These are phyloP conservation scores for Alisma plantagoaquatica DNA, from an alignment of 106 monocot genomes.

Conservation along the genomic window DNA sequence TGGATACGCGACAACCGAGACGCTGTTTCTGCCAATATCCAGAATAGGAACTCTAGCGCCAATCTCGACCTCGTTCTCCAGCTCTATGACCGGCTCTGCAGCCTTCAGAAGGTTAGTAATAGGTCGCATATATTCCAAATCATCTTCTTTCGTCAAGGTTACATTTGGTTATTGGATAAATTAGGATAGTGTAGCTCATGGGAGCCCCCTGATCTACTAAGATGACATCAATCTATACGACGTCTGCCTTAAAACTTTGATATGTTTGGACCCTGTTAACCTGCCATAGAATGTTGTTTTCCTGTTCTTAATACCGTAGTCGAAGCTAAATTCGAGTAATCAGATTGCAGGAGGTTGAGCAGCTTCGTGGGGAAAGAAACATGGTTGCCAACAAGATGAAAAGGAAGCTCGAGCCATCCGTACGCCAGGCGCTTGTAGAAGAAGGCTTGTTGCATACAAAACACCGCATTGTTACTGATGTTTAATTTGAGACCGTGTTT, in stretches of 20 bases:
- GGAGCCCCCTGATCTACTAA: no score
- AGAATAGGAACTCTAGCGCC: conserved; percentile 64
- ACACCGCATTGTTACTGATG: not conserved
- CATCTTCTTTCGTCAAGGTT: no score
- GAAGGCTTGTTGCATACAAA: conserved; percentile 82
- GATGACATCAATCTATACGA: no score
- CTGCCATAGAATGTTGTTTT: not conserved
- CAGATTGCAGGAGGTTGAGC: conserved; percentile 99
- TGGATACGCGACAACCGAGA: conserved; percentile 95
- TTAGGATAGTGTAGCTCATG: no score
- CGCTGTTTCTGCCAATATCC: conserved; percentile 57
- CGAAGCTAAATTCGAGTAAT: conserved; percentile 61
- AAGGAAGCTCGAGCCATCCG: conserved; percentile 66
- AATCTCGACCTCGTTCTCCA: conserved; percentile 76
- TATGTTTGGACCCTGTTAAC: no score
- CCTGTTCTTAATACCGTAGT: not conserved
- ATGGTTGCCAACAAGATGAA: conserved; percentile 91
- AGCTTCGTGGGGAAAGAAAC: conserved; percentile 87
- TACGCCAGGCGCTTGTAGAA: conserved; percentile 81
- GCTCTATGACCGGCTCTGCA: conserved; percentile 65
- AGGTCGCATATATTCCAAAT: conserved; percentile 3
- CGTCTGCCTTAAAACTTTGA: no score
- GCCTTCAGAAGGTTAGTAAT: conserved; percentile 78
- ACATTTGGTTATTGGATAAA: no score
- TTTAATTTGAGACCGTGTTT: not conserved